These are phyloP conservation scores for Skeletonema tropicum DNA, from an alignment of 108 stramenopile genomes.

Conservation along the genomic window DNA sequence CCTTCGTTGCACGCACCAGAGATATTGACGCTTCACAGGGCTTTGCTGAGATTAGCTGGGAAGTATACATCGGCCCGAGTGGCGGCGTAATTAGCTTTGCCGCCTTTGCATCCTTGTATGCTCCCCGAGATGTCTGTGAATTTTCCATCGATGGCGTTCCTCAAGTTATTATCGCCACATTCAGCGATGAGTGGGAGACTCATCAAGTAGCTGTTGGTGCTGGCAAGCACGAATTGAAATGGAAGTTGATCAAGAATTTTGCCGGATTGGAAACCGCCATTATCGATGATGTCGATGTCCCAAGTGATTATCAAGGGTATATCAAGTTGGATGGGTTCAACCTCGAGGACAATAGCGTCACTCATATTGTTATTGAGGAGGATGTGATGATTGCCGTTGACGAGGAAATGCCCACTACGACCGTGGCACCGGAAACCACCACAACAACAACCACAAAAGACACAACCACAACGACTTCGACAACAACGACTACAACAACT, in stretches of 20 bases:
- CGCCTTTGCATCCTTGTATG: constrained; percentile 29
- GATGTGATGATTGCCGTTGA: background rate
- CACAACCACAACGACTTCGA: background rate
- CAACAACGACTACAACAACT: background rate
- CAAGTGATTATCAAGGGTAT: constrained; percentile 32
- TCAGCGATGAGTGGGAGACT: constrained; percentile 24
- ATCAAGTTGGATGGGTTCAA: constrained; percentile 45
- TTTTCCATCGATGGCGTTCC: constrained; percentile 35
- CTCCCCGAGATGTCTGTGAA: constrained; percentile 38
- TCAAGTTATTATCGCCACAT: constrained; percentile 23
- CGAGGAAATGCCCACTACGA: background rate
- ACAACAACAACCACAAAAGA: constrained; percentile 12
- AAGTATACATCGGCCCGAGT: constrained; percentile 17
- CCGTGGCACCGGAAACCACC: constrained; percentile 11
- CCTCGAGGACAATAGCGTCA: constrained; percentile 19
- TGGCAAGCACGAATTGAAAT: constrained; percentile 31
- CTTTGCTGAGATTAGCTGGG: constrained; percentile 22
- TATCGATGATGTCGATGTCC: constrained; percentile 28
- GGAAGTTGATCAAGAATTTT: constrained; percentile 43
- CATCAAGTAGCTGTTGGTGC: constrained; percentile 19
- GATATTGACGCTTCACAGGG: constrained; percentile 13
- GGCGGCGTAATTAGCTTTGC: constrained; percentile 37
- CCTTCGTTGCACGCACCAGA: constrained; percentile 27
- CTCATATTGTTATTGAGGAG: background rate
- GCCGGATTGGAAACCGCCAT: constrained; percentile 26